Evolutionary conservation across 371 early-diverging fungal genomes (phyloP).

Genomic region (Circinella umbellata): DNA sequence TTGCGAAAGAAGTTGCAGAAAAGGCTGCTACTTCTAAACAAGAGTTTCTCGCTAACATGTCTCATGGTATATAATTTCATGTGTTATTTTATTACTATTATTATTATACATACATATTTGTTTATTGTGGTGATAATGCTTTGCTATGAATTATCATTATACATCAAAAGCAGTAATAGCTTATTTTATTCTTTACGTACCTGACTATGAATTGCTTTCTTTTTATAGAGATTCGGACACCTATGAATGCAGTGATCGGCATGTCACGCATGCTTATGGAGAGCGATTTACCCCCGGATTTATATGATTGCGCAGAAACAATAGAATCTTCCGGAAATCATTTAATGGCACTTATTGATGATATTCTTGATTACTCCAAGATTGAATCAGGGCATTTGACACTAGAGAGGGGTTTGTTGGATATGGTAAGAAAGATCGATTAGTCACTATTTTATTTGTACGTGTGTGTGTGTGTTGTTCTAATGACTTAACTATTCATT

Average conservation of each 20-base stretch:
- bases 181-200: too few species aligned
- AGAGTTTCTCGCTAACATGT: conserved; percentile 55
- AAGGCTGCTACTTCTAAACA: conserved; percentile 59
- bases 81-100: background rate
- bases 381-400: conserved; percentile 60
- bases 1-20: conserved; percentile 58
- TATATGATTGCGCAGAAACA: conserved; percentile 50
- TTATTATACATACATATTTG: background rate
- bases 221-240: conserved; percentile 38
- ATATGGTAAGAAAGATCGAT: conserved; percentile 23
- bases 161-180: too few species aligned
- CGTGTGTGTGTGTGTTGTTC: too few species aligned
- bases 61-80: conserved; percentile 35
- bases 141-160: too few species aligned
- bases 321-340: conserved; percentile 51
- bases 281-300: conserved; percentile 41
- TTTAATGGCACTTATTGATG: conserved; percentile 56
- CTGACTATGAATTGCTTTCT: too few species aligned
- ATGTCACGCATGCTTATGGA: conserved; percentile 52
- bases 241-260: conserved; percentile 57
- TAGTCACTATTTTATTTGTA: too few species aligned
- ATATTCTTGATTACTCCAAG: conserved; percentile 63
- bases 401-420: conserved; percentile 40
- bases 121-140: background rate
- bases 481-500: background rate